phyloP scores from a whole-genome alignment of 768 basidiomycete genomes.

The Lentinula boryana region DNA sequence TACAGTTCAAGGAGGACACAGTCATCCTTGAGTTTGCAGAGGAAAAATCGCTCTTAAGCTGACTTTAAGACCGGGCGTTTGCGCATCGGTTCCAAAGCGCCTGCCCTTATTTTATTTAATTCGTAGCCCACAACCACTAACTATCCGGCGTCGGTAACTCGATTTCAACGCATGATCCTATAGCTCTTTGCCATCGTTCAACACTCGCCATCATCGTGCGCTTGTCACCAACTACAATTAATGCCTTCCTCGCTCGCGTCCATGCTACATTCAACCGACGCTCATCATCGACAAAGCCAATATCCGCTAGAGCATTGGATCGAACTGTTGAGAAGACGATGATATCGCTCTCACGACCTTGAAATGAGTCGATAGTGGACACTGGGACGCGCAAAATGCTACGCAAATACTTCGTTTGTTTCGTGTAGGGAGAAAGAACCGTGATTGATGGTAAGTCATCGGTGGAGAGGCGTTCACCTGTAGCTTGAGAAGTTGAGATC shows the following conservation, averaged over 20 bases:
- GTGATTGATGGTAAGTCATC: constrained; percentile 24
- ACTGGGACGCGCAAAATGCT: constrained; percentile 30
- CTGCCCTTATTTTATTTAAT: too few relatives aligned
- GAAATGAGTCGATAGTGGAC: constrained; percentile 59
- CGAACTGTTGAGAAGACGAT: constrained; percentile 62
- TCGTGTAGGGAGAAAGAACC: constrained; percentile 55
- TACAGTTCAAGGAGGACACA: too few relatives aligned
- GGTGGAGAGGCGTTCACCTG: not conserved
- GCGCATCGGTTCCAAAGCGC: too few relatives aligned
- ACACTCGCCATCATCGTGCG: constrained; percentile 38
- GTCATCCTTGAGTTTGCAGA: too few relatives aligned
- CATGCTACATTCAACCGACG: constrained; percentile 64
- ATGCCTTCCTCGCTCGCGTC: constrained; percentile 53
- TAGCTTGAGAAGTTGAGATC: constrained; percentile 15
- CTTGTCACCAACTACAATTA: constrained; percentile 57
- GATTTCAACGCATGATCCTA: constrained; percentile 31
- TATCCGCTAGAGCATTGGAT: constrained; percentile 51
- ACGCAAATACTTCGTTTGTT: constrained; percentile 45
- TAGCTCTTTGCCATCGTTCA: constrained; percentile 47
- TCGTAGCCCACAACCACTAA: too few relatives aligned
- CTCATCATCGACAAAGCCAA: constrained; percentile 61
- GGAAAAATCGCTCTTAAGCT: too few relatives aligned
- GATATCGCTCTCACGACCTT: constrained; percentile 64
- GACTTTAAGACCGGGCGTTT: too few relatives aligned
- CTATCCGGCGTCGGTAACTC: not conserved